phyloP scores from a whole-genome alignment of 1,284 basidiomycete genomes.

The Cryptococcus sp. region DNA sequence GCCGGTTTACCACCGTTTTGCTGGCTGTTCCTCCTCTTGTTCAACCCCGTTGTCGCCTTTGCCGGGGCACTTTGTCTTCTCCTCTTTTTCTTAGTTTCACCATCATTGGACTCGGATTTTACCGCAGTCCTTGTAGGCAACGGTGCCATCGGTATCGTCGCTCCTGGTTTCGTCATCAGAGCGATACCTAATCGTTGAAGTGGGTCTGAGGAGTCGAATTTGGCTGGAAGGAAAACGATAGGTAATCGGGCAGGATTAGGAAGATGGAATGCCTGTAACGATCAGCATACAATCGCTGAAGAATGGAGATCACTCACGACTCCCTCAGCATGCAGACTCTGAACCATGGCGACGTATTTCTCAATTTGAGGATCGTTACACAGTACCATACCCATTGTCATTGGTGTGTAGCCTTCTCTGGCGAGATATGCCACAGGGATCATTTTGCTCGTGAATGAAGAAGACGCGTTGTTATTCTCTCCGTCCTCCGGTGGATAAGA shows the following conservation, averaged over 20 bases:
- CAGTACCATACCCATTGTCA: slow-evolving; percentile 45
- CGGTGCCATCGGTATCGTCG: slow-evolving; percentile 12
- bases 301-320: slow-evolving; percentile 26
- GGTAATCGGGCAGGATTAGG: slow-evolving; percentile 27
- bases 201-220: slow-evolving; percentile 39
- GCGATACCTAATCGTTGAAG: slow-evolving; percentile 41
- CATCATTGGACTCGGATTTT: slow-evolving; percentile 1
- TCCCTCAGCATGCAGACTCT: slow-evolving; percentile 40
- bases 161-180: slow-evolving; percentile 39
- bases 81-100: slow-evolving; percentile 20
- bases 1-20: neutral
- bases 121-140: neutral
- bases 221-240: slow-evolving; percentile 42
- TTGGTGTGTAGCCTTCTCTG: slow-evolving; percentile 37
- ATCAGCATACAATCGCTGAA: neutral
- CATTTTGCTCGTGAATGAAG: slow-evolving; percentile 33
- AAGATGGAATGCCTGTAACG: slow-evolving; percentile 36
- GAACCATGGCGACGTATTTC: slow-evolving; percentile 39
- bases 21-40: neutral
- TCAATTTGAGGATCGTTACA: slow-evolving; percentile 35
- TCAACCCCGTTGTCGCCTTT: neutral
- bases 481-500: slow-evolving; percentile 23
- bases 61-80: slow-evolving; percentile 29
- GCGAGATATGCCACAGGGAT: slow-evolving; percentile 43
- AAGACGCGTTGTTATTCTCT: slow-evolving; percentile 10